Conservation (phyloP, 768 basidiomycete species). For the Amanita pallidorosea region DNA sequence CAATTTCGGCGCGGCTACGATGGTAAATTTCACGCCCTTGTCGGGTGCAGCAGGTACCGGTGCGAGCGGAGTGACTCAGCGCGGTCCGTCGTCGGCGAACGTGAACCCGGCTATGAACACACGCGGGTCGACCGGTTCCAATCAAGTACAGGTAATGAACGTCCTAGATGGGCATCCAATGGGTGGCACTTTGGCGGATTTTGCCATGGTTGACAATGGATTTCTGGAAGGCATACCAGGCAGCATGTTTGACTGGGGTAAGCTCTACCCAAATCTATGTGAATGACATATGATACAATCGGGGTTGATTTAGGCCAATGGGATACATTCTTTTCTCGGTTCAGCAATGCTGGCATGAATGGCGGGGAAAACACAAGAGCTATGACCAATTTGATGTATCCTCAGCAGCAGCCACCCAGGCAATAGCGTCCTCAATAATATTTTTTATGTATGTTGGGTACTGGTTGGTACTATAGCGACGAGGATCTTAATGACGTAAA, state of each 20-base stretch:
- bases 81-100: slow-evolving; percentile 24
- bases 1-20: slow-evolving; percentile 22
- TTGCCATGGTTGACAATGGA: slow-evolving; percentile 55
- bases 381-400: slow-evolving; percentile 13
- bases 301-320: slow-evolving; percentile 51
- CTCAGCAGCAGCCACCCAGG: slow-evolving; percentile 12
- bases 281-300: slow-evolving; percentile 2
- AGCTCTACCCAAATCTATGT: slow-evolving; percentile 12
- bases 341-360: slow-evolving; percentile 21
- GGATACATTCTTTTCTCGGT: slow-evolving; percentile 71
- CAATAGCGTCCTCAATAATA: slow-evolving; percentile 12
- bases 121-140: slow-evolving; percentile 23
- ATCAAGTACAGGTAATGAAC: slow-evolving; percentile 72
- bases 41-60: slow-evolving; percentile 21
- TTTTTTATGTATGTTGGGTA: not conserved
- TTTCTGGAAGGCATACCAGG: slow-evolving; percentile 74
- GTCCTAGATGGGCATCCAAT: slow-evolving; percentile 53
- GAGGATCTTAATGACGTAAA: not conserved
- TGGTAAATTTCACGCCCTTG: slow-evolving; percentile 50
- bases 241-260: slow-evolving; percentile 84
- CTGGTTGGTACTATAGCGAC: not conserved
- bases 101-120: slow-evolving; percentile 69
- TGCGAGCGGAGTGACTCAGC: slow-evolving; percentile 14
- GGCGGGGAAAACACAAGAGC: slow-evolving; percentile 30
- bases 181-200: slow-evolving; percentile 46